Percentiles rank a stretch among this genome's conserved stretches.
Conservation (phyloP, 2,329 filamentous ascomycete genomes). For the Camptophora hylomeconis region DNA sequence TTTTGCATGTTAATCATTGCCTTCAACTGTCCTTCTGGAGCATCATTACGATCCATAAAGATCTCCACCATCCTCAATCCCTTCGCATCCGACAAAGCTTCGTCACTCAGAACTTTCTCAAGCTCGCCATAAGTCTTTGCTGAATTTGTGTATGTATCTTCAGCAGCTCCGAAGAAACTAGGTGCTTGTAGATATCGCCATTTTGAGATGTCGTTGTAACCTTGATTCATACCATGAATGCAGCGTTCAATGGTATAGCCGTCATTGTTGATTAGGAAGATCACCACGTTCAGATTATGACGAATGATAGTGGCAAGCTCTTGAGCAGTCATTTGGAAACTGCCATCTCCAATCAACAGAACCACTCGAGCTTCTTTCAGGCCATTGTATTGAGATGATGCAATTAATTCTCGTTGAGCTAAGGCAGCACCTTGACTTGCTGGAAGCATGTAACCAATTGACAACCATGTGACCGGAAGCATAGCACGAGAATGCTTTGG, state of each 20-base stretch:
- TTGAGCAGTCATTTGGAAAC: constrained; percentile 52
- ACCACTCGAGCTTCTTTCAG: constrained; percentile 34
- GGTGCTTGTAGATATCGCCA: constrained; percentile 50
- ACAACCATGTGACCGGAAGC: constrained; percentile 42
- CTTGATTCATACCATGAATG: constrained; percentile 69
- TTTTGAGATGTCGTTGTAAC: constrained; percentile 65
- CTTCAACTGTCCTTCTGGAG: constrained; percentile 18
- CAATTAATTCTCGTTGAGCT: constrained; percentile 36
- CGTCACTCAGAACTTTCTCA: constrained; percentile 25
- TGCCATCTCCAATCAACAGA: constrained; percentile 49
- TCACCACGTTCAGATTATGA: constrained; percentile 36
- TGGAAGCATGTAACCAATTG: constrained; percentile 48
- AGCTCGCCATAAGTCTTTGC: constrained; percentile 36
- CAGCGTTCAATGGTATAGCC: constrained; percentile 82
- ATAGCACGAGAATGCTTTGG: constrained; percentile 36
- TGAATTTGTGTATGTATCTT: constrained; percentile 26
- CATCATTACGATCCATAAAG: constrained; percentile 25
- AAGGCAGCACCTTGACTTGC: constrained; percentile 44
- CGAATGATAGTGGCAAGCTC: constrained; percentile 51
- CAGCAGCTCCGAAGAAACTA: constrained; percentile 50
- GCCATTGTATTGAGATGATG: constrained; percentile 8
- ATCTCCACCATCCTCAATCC: constrained; percentile 30
- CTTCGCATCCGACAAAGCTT: constrained; percentile 23
- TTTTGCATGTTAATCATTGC: constrained; percentile 20
- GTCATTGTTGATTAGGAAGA: constrained; percentile 77